Conservation (phyloP, 306 rosid genomes). For the Vicia sativa region DNA sequence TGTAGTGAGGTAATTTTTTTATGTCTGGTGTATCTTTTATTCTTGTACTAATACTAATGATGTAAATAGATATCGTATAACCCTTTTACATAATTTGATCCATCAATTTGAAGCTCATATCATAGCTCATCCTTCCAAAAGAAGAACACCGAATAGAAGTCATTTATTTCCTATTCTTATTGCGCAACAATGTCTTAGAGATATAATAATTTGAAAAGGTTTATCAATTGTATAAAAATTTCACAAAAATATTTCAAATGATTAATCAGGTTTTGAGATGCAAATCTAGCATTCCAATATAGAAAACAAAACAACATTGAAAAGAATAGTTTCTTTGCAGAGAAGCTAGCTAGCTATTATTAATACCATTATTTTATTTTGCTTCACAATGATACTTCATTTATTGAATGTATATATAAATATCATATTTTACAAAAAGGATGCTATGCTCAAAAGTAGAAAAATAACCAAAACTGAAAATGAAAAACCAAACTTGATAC, state of each 20-base stretch:
- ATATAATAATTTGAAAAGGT: too few relatives aligned
- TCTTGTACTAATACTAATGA: too few relatives aligned
- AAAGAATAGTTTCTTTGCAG: too few relatives aligned
- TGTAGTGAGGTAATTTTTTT: too few relatives aligned
- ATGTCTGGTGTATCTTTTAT: too few relatives aligned
- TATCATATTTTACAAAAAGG: slow-evolving; percentile 32
- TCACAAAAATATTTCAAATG: neutral
- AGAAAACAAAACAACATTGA: too few relatives aligned
- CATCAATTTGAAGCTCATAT: neutral
- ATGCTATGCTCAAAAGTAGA: slow-evolving; percentile 32
- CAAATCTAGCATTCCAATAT: slow-evolving; percentile 16
- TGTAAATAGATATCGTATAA: neutral
- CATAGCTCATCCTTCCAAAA: too few relatives aligned
- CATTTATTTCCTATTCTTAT: too few relatives aligned
- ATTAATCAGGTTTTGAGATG: slow-evolving; percentile 12
- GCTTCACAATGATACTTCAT: neutral
- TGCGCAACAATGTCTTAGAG: too few relatives aligned
- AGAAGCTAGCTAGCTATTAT: too few relatives aligned
- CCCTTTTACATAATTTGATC: neutral
- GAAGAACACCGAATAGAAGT: too few relatives aligned
- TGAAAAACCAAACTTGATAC: slow-evolving; percentile 37
- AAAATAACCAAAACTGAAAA: slow-evolving; percentile 26
- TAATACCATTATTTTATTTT: slow-evolving; percentile 4
- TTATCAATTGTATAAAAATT: neutral
- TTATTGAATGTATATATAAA: slow-evolving; percentile 18